These are phyloP conservation scores for Botrytis aclada DNA, from an alignment of 2,329 filamentous ascomycete genomes.

Conservation along the genomic window DNA sequence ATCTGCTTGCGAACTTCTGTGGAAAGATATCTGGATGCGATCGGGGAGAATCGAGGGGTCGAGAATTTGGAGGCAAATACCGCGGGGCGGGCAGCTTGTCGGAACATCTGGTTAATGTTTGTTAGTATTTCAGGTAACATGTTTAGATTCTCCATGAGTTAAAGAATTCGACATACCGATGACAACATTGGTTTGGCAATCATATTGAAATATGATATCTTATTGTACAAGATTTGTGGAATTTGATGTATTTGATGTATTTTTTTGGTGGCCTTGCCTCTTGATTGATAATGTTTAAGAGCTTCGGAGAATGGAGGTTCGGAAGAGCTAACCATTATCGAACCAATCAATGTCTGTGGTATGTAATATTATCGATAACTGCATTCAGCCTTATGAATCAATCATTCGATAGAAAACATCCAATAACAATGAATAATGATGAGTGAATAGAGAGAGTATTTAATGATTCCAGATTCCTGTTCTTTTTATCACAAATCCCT, in stretches of 20 bases:
- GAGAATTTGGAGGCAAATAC: slow-evolving; percentile 32
- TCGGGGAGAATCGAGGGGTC: slow-evolving; percentile 32
- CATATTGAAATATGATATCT: slow-evolving; percentile 27
- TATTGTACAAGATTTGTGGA: neutral
- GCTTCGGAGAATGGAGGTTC: neutral
- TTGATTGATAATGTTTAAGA: slow-evolving; percentile 14
- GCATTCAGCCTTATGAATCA: slow-evolving; percentile 6
- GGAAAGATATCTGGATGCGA: slow-evolving; percentile 64
- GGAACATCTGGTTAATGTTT: slow-evolving; percentile 42
- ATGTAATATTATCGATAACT: slow-evolving; percentile 10
- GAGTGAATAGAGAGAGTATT: neutral
- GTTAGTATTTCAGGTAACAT: slow-evolving; percentile 17
- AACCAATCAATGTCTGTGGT: slow-evolving; percentile 1
- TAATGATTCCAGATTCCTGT: neutral
- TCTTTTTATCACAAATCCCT: no score
- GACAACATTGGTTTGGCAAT: slow-evolving; percentile 34
- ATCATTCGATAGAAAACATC: neutral
- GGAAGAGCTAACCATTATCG: neutral
- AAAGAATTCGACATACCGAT: slow-evolving; percentile 27
- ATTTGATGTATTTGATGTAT: slow-evolving; percentile 14
- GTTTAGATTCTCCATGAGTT: no score
- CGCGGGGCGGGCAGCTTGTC: slow-evolving; percentile 43
- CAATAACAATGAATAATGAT: neutral
- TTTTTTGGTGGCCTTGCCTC: slow-evolving; percentile 11
- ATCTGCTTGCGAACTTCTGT: slow-evolving; percentile 78